These are phyloP conservation scores for Pleurotus djamor DNA, from an alignment of 768 basidiomycete genomes.

Conservation along the genomic window DNA sequence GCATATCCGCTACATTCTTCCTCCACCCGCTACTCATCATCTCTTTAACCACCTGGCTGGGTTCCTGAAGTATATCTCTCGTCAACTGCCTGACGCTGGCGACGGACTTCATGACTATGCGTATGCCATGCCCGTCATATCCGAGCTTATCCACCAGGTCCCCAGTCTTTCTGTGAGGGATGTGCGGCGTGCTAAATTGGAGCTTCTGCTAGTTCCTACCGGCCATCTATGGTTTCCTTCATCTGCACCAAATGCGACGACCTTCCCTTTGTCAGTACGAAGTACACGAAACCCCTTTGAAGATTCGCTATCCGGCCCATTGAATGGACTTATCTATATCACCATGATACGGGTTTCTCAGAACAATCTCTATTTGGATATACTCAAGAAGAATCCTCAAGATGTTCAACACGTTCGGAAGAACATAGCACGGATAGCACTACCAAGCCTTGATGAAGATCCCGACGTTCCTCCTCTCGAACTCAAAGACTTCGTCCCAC, in stretches of 20 bases:
- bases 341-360: constrained; percentile 69
- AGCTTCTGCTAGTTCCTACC: constrained; percentile 64
- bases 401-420: constrained; percentile 70
- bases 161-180: constrained; percentile 72
- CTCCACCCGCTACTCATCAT: constrained; percentile 63
- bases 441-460: constrained; percentile 43
- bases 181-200: constrained; percentile 70
- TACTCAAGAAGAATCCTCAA: constrained; percentile 65
- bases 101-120: constrained; percentile 53
- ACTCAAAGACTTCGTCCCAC: constrained; percentile 46
- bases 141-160: constrained; percentile 61
- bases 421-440: constrained; percentile 55
- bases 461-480: constrained; percentile 28
- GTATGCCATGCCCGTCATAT: constrained; percentile 53
- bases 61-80: constrained; percentile 53
- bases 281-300: constrained; percentile 32
- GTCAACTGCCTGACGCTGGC: constrained; percentile 32
- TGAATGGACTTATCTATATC: constrained; percentile 46
- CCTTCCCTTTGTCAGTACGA: constrained; percentile 55
- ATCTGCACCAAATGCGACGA: constrained; percentile 49
- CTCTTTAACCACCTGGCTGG: constrained; percentile 72
- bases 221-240: constrained; percentile 69
- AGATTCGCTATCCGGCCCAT: constrained; percentile 19
- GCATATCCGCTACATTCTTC: constrained; percentile 53
- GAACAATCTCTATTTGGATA: constrained; percentile 61